Percentiles rank a stretch among this genome's conserved stretches.
Evolutionary conservation across 371 early-diverging fungal species (phyloP).

Genomic region (Zopfochytrium polystomum): DNA sequence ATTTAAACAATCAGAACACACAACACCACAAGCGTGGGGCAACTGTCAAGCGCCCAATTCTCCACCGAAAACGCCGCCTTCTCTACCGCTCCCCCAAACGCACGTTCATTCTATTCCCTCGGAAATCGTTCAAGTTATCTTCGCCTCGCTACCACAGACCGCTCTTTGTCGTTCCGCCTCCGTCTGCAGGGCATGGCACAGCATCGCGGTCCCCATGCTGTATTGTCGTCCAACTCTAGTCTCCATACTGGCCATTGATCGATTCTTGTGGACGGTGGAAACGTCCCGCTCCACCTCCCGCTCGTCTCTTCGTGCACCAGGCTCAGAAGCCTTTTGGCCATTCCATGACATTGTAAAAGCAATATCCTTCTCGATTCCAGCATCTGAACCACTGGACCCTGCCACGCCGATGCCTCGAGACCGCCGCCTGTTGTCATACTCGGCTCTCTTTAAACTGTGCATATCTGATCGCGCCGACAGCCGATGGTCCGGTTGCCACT

Average conservation of each 20-base stretch:
- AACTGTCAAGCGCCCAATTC: too few species aligned
- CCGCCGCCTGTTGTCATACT: conserved; percentile 16
- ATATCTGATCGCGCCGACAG: conserved; percentile 15
- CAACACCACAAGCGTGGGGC: too few species aligned
- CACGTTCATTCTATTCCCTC: too few species aligned
- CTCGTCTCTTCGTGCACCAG: background rate
- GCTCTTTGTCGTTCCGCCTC: conserved; percentile 6
- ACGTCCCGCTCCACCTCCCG: background rate
- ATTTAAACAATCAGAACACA: too few species aligned
- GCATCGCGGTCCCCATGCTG: conserved; percentile 5
- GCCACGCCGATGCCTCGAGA: background rate
- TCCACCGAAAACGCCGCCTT: too few species aligned
- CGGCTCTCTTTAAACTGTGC: conserved; percentile 17
- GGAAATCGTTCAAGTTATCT: conserved; percentile 12
- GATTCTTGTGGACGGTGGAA: conserved; percentile 13
- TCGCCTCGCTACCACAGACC: background rate
- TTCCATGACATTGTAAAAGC: background rate
- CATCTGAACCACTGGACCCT: background rate
- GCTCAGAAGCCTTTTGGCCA: conserved; percentile 4
- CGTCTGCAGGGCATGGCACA: conserved; percentile 18
- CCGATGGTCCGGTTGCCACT: conserved; percentile 18
- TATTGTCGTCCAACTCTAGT: conserved; percentile 9
- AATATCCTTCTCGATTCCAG: conserved; percentile 9
- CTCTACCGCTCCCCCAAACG: too few species aligned
- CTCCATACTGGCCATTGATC: conserved; percentile 13